A percentile compares a stretch with the other conserved stretches of the same genome.
Evolutionary conservation across 73 alveolate species (phyloP).

Genomic region (Symbiodinium pilosum): DNA sequence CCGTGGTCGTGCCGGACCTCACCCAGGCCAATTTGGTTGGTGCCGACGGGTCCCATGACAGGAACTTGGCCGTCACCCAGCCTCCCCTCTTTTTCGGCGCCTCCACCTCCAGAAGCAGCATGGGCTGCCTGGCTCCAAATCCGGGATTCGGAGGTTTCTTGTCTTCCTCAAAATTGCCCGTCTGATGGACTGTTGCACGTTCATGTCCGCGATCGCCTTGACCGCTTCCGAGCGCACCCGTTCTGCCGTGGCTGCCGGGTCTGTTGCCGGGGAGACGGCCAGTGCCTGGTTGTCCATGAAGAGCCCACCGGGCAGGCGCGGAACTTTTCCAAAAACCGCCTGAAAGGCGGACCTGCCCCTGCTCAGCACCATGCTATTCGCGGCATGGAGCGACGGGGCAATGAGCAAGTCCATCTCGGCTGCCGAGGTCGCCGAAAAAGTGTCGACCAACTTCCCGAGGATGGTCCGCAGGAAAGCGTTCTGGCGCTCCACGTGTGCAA

Average conservation of each 20-base stretch:
- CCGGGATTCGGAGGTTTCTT: not conserved
- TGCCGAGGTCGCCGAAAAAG: not conserved
- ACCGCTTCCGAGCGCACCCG: not conserved
- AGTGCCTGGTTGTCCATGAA: not conserved
- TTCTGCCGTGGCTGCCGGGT: constrained; percentile 20
- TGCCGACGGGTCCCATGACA: not conserved
- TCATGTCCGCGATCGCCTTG: constrained; percentile 4
- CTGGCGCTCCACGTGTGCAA: constrained; percentile 3
- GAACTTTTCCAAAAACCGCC: not conserved
- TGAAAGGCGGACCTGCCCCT: not conserved
- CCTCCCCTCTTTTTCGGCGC: not conserved
- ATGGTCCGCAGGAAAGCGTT: not conserved
- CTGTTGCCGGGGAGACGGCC: not conserved
- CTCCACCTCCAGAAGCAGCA: constrained; percentile 39
- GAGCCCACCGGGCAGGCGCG: not conserved
- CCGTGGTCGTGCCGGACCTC: not conserved
- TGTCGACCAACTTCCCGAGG: not conserved
- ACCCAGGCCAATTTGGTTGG: constrained; percentile 10
- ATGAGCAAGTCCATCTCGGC: not conserved
- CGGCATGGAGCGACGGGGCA: not conserved
- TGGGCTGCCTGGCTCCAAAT: not conserved
- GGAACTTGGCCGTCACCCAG: not conserved
- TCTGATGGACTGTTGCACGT: not conserved
- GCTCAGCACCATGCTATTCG: not conserved
- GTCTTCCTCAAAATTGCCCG: constrained; percentile 17